Conservation (phyloP, 495 filamentous ascomycete genomes). For the Pyronema domesticum region DNA sequence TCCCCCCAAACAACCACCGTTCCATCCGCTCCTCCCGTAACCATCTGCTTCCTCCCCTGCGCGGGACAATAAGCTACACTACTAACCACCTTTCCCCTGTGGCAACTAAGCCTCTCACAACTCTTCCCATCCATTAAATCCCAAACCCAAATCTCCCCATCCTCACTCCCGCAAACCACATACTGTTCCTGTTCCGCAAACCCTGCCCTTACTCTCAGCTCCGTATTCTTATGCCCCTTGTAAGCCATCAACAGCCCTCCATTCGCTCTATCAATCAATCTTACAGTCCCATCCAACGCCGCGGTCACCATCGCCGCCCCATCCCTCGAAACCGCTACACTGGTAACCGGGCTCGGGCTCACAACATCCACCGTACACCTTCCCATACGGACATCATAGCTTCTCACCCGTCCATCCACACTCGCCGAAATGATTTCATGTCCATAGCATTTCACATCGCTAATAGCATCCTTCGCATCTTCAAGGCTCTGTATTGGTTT, state of each 20-base stretch:
- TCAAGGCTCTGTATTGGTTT: constrained; percentile 62
- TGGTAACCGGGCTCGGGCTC: constrained; percentile 43
- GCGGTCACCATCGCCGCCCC: constrained; percentile 59
- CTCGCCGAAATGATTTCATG: constrained; percentile 51
- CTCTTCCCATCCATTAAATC: constrained; percentile 65
- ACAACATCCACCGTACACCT: constrained; percentile 54
- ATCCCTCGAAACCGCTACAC: constrained; percentile 48
- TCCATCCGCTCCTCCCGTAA: constrained; percentile 21
- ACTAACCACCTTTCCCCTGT: constrained; percentile 39
- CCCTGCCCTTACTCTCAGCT: constrained; percentile 52
- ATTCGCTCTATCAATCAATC: constrained; percentile 62
- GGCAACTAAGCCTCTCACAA: constrained; percentile 41
- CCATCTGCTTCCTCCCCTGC: constrained; percentile 19
- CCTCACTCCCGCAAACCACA: constrained; percentile 71
- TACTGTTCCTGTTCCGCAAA: constrained; percentile 57
- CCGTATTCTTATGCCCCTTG: constrained; percentile 39
- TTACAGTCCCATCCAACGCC: constrained; percentile 53
- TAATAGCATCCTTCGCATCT: constrained; percentile 66
- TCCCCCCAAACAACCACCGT: constrained; percentile 22
- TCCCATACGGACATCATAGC: constrained; percentile 81
- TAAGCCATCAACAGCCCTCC: constrained; percentile 63
- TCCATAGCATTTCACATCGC: constrained; percentile 36
- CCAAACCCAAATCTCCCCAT: constrained; percentile 67
- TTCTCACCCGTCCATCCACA: constrained; percentile 68
- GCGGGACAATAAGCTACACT: constrained; percentile 23